These are phyloP conservation scores for Phialophora chinensis DNA, from an alignment of 2,329 filamentous ascomycete genomes.

Conservation along the genomic window DNA sequence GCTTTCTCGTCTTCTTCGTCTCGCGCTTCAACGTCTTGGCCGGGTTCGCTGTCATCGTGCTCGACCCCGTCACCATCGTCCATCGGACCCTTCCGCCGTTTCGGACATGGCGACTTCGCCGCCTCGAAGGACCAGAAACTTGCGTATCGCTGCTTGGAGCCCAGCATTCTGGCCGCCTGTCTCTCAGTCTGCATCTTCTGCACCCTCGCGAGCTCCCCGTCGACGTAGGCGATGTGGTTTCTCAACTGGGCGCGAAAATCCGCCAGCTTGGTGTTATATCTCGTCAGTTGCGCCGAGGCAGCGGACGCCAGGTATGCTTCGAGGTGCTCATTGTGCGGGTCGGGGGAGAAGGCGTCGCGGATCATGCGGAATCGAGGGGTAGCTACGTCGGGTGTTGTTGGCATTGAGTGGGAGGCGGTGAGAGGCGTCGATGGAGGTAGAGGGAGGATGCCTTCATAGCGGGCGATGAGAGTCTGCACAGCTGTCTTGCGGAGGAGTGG, in stretches of 20 bases:
- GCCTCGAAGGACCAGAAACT: conserved; percentile 34
- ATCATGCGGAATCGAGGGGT: conserved; percentile 34
- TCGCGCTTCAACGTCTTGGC: not conserved
- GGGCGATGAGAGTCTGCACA: conserved; percentile 36
- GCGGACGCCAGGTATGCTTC: conserved; percentile 24
- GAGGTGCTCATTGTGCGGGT: conserved; percentile 29
- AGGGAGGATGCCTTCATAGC: conserved; percentile 34
- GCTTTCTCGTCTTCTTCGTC: not conserved
- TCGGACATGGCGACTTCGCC: not conserved
- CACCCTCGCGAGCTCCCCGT: conserved; percentile 20
- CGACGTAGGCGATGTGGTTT: conserved; percentile 21
- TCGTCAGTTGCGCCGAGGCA: conserved; percentile 17
- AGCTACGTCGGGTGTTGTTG: conserved; percentile 9
- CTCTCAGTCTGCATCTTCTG: conserved; percentile 27
- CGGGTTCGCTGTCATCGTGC: not conserved
- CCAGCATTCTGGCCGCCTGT: conserved; percentile 13
- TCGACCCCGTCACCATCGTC: too few species aligned
- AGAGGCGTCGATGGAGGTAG: conserved; percentile 11
- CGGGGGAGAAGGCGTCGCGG: conserved; percentile 32
- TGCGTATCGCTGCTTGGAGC: conserved; percentile 26
- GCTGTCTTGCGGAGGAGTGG: conserved; percentile 34
- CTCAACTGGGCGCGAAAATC: conserved; percentile 28
- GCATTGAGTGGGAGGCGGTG: not conserved
- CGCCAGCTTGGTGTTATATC: conserved; percentile 27
- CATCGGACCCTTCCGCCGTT: not conserved